A percentile compares a stretch with the other conserved stretches of the same genome.
Evolutionary conservation across 1,139 yeast species (phyloP).

Genomic region (Kodamaea derodonti): DNA sequence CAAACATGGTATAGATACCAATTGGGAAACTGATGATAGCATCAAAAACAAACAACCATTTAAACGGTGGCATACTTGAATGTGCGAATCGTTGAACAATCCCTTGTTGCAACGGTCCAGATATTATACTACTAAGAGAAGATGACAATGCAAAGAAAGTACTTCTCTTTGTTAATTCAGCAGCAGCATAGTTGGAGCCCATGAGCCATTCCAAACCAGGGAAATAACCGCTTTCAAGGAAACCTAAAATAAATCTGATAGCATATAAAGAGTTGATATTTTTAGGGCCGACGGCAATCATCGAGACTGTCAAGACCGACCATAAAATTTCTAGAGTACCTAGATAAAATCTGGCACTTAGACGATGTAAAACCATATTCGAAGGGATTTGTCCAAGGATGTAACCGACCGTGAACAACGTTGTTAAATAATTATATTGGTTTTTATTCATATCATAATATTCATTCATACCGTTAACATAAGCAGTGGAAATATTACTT

Average conservation of each 20-base stretch:
- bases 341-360: constrained; percentile 51
- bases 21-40: constrained; percentile 35
- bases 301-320: constrained; percentile 52
- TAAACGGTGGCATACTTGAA: constrained; percentile 28
- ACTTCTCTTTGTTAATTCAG: constrained; percentile 47
- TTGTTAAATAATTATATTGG: constrained; percentile 49
- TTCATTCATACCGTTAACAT: constrained; percentile 61
- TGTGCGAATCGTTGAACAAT: constrained; percentile 26
- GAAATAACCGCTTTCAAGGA: constrained; percentile 56
- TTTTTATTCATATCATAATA: constrained; percentile 48
- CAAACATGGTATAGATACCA: constrained; percentile 32
- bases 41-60: constrained; percentile 39
- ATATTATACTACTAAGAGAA: constrained; percentile 39
- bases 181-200: constrained; percentile 15
- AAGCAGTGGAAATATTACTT: constrained; percentile 48
- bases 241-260: constrained; percentile 54
- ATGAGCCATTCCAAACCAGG: constrained; percentile 41
- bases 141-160: constrained; percentile 47
- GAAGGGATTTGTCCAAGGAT: constrained; percentile 59
- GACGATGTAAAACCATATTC: constrained; percentile 48
- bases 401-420: constrained; percentile 58
- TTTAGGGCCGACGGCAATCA: constrained; percentile 39
- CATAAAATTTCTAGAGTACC: constrained; percentile 54
- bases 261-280: constrained; percentile 48
- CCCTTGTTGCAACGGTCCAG: constrained; percentile 37